Evolutionary conservation across 2,329 filamentous ascomycete genomes (phyloP), one percentile per base, ranked within the genome.

Genomic region (Curvularia sp.): DNA sequence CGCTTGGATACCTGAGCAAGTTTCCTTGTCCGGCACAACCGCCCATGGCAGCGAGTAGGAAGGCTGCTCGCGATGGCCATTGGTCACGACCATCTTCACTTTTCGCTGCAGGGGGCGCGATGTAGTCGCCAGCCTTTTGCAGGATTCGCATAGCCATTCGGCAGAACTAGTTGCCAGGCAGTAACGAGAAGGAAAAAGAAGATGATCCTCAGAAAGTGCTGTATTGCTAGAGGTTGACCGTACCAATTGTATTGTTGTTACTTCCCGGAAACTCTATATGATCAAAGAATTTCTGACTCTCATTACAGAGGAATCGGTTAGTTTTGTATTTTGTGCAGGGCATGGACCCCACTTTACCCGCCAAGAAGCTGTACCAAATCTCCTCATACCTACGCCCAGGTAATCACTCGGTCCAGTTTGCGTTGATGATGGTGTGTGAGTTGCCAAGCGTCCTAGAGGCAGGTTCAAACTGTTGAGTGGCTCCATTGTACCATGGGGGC

Each of bases 11-110:
- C 27, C 84, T 79, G 19, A 86, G 77, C 23, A 86, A 76, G 66
- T 86, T 86, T 27, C 84, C 84, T 75, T 85, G 83, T 47, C 84
- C 84, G 1, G 83, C 83, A 63, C 82, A 84, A 49, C 84, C 84
- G 42, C 84, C 83, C 83, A 86, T 86, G 2, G 83, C 81, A 18
- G 84, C 84, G 25, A 86, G 81, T 5, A 86, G 74, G 69, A 86
- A 86, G 12, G 84, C 80, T 2, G 83, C 77, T 36, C 84, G 77
- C 1, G 82, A 85, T 1, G 82, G 82, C 83, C 84, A 86, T 63
- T 84, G 81, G 71, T 86, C 84, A 54, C 79, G 77, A 3, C 78
- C 79, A 67, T 81, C 78, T 25, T 75, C 77, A 1, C 77, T 66
- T 68, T 68, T 79, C 56, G 59, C 59, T 18, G 71, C 59, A 13